Evolutionary conservation across 495 filamentous ascomycete genomes (phyloP).

Genomic region (Neurospora tetrasperma): DNA sequence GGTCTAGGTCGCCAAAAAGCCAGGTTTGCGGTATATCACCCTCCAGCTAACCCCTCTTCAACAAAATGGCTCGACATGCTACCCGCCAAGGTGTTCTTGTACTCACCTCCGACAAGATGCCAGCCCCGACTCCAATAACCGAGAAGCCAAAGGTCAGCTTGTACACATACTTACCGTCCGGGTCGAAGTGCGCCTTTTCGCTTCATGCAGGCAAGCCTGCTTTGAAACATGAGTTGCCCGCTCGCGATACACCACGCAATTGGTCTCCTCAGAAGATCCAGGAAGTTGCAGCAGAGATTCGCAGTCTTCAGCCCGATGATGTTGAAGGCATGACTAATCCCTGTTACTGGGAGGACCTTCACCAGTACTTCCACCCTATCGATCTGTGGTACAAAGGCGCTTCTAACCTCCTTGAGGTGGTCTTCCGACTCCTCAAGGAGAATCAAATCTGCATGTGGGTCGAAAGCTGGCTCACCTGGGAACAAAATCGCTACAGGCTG

Average conservation of each 20-base stretch:
- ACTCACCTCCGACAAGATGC: conserved; percentile 2
- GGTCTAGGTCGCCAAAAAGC: neutral
- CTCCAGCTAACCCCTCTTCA: neutral
- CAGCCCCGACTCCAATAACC: neutral
- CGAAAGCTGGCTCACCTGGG: conserved; percentile 11
- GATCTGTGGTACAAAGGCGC: conserved; percentile 39
- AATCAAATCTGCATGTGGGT: conserved; percentile 21
- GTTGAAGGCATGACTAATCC: conserved; percentile 20
- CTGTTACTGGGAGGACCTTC: conserved; percentile 25
- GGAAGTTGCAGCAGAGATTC: conserved; percentile 19
- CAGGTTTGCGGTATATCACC: neutral
- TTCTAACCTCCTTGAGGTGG: conserved; percentile 33
- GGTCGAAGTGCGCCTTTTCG: conserved; percentile 26
- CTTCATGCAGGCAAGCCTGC: conserved; percentile 14
- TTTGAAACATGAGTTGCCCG: conserved; percentile 14
- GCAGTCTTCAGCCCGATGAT: conserved; percentile 19
- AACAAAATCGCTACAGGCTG: conserved; percentile 13
- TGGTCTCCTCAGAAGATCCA: conserved; percentile 18
- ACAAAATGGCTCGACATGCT: conserved; percentile 1
- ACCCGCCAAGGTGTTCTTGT: neutral
- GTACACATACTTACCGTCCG: conserved; percentile 20
- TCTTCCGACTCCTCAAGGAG: conserved; percentile 21
- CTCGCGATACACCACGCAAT: conserved; percentile 9
- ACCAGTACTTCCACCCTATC: conserved; percentile 41
- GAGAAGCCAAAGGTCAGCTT: conserved; percentile 9